These are phyloP conservation scores for Calocera viscosa DNA, from an alignment of 768 basidiomycete species.

Conservation along the genomic window DNA sequence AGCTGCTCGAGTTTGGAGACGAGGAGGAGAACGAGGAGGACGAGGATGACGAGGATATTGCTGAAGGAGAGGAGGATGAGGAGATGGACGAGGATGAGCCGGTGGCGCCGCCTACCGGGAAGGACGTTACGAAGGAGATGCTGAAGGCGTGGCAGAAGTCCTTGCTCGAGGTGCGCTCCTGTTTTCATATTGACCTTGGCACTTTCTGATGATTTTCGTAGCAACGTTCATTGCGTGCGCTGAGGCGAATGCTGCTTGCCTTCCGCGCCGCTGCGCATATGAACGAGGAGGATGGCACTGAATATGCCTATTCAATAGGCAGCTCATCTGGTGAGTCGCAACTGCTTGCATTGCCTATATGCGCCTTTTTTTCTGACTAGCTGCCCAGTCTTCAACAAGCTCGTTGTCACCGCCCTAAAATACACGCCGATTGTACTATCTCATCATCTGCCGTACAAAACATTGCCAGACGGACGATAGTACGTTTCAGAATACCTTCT, in stretches of 20 bases:
- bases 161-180: constrained; percentile 54
- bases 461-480: constrained; percentile 71
- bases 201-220: constrained; percentile 25
- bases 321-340: constrained; percentile 49
- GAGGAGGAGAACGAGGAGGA: constrained; percentile 29
- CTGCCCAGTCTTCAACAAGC: constrained; percentile 77
- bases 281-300: constrained; percentile 64
- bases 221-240: constrained; percentile 73
- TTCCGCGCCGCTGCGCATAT: constrained; percentile 84
- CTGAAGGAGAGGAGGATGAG: no score
- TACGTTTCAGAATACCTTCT: constrained; percentile 34
- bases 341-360: no score
- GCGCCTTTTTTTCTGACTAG: no score
- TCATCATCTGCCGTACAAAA: constrained; percentile 82
- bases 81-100: constrained; percentile 30
- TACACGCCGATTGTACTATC: constrained; percentile 83
- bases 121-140: constrained; percentile 48
- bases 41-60: constrained; percentile 37
- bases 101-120: constrained; percentile 16
- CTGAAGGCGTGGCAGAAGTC: constrained; percentile 79
- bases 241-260: constrained; percentile 73
- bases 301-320: constrained; percentile 78
- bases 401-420: constrained; percentile 70
- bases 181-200: not conserved
- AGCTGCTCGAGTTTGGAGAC: constrained; percentile 69